A percentile compares a stretch with the other conserved stretches of the same genome.
Evolutionary conservation across 2,329 filamentous ascomycete species (phyloP).

Genomic region (Mollisiaceae sp.): DNA sequence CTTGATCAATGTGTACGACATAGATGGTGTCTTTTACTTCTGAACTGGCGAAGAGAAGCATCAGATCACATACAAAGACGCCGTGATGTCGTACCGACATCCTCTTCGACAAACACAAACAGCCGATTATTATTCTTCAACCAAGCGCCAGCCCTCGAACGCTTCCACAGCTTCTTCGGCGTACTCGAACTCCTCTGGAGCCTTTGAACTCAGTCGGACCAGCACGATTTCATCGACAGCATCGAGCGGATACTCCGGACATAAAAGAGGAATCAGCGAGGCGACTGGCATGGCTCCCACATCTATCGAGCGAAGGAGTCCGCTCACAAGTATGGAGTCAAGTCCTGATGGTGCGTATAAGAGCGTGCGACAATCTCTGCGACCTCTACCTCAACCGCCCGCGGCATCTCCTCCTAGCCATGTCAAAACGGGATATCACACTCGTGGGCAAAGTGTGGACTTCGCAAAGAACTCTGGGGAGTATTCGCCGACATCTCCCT

Average conservation of each 20-base stretch:
- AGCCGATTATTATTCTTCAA: conserved; percentile 49
- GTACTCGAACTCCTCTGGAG: conserved; percentile 59
- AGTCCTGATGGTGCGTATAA: conserved; percentile 71
- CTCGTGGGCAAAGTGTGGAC: conserved; percentile 63
- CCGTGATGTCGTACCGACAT: conserved; percentile 62
- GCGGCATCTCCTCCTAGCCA: conserved; percentile 50
- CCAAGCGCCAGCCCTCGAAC: conserved; percentile 68
- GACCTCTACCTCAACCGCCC: conserved; percentile 73
- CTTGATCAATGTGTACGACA: conserved; percentile 31
- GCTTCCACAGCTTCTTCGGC: conserved; percentile 73
- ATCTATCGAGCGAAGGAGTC: conserved; percentile 53
- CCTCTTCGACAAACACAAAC: conserved; percentile 63
- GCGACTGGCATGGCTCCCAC: conserved; percentile 60
- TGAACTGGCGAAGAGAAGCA: conserved; percentile 25
- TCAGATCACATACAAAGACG: conserved; percentile 20
- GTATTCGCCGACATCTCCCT: conserved; percentile 19
- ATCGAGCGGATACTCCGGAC: conserved; percentile 65
- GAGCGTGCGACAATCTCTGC: conserved; percentile 75
- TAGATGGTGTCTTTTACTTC: conserved; percentile 24
- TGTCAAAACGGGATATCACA: conserved; percentile 40
- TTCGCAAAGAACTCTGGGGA: conserved; percentile 56
- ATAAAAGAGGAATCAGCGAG: conserved; percentile 80
- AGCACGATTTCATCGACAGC: conserved; percentile 75
- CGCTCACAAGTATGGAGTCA: conserved; percentile 45
- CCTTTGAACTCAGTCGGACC: conserved; percentile 62